Percentiles rank a stretch among this genome's conserved stretches.
Evolutionary conservation across 2,329 filamentous ascomycete genomes (phyloP).

Genomic region (Xylariaceae sp.): DNA sequence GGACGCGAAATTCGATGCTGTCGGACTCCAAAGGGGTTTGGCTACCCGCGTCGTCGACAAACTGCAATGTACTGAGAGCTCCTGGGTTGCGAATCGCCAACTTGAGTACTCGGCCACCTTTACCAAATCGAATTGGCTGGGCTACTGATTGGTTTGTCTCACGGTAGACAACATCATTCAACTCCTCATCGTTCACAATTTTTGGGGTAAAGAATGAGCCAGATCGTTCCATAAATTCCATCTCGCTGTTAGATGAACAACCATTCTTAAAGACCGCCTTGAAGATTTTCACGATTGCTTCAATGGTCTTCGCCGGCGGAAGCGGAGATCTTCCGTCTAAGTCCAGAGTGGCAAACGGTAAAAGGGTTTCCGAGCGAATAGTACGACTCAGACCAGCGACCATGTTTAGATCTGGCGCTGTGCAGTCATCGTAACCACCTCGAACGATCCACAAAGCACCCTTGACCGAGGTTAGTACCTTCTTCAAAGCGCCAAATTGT

Average conservation of each 20-base stretch:
- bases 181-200: conserved; percentile 37
- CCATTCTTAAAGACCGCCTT: conserved; percentile 33
- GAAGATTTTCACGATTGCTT: conserved; percentile 34
- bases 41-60: conserved; percentile 22
- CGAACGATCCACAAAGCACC: conserved; percentile 37
- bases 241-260: conserved; percentile 33
- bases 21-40: conserved; percentile 33
- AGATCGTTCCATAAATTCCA: conserved; percentile 40
- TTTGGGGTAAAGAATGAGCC: conserved; percentile 38
- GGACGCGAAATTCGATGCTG: conserved; percentile 31
- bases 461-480: conserved; percentile 26
- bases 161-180: conserved; percentile 41
- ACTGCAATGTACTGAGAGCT: conserved; percentile 30
- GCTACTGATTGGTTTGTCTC: conserved; percentile 37
- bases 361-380: conserved; percentile 32
- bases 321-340: conserved; percentile 28
- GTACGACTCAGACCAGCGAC: conserved; percentile 32
- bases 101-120: conserved; percentile 25
- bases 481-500: conserved; percentile 35
- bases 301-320: conserved; percentile 16
- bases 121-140: conserved; percentile 38
- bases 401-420: conserved; percentile 32
- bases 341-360: conserved; percentile 33
- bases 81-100: conserved; percentile 26
- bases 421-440: conserved; percentile 32